A percentile compares a stretch with the other conserved stretches of the same genome.
Conservation (phyloP, 257 asterid genomes). For the Ophiorrhiza pumila region DNA sequence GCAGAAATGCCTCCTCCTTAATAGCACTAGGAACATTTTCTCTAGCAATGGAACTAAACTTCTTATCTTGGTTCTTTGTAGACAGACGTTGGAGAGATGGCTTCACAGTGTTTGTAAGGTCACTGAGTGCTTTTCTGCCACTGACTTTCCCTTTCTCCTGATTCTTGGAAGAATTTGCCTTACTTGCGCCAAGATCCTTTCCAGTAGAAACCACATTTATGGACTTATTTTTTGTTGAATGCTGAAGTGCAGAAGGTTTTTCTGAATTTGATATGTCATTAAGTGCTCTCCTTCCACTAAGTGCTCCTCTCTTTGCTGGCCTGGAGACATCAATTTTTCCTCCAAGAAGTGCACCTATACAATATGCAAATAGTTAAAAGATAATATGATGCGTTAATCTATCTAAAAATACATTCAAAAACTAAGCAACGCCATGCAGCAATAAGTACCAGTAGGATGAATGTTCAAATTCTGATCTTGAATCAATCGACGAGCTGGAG, state of each 20-base stretch:
- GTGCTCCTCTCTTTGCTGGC: conserved; percentile 45
- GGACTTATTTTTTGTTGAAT: conserved; percentile 43
- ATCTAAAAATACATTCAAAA: background rate
- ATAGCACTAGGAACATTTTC: conserved; percentile 30
- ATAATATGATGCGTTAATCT: background rate
- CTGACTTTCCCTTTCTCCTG: conserved; percentile 49
- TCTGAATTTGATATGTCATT: conserved; percentile 84
- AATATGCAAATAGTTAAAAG: background rate
- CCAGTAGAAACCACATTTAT: conserved; percentile 38
- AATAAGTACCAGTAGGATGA: conserved; percentile 53
- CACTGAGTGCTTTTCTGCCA: conserved; percentile 71
- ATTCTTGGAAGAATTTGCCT: conserved; percentile 34
- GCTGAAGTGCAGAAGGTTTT: conserved; percentile 43
- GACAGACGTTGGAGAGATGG: conserved; percentile 38
- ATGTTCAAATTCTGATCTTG: conserved; percentile 71
- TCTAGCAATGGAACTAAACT: conserved; percentile 39
- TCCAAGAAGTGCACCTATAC: conserved; percentile 39
- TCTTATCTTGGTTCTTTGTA: conserved; percentile 31
- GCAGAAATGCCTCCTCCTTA: conserved; percentile 62
- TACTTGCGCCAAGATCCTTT: conserved; percentile 38
- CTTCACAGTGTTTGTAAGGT: conserved; percentile 71
- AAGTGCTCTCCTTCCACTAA: conserved; percentile 72
- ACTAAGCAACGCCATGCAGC: background rate
- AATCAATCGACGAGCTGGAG: conserved; percentile 48
- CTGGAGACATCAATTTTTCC: conserved; percentile 42